Evolutionary conservation across 768 basidiomycete genomes (phyloP).

Genomic region (Udeniomyces megalosporus): DNA sequence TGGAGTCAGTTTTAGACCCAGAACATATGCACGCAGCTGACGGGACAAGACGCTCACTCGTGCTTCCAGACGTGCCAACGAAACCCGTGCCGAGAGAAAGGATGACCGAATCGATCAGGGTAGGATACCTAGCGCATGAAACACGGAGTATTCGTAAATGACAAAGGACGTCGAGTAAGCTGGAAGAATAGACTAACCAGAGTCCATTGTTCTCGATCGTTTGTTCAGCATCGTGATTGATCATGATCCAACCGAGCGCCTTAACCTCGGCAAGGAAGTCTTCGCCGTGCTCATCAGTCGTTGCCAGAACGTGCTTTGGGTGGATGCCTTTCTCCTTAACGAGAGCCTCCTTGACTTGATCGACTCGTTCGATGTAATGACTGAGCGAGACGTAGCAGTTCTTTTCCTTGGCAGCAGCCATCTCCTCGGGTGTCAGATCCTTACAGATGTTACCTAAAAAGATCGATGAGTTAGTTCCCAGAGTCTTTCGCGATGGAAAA

Average conservation of each 20-base stretch:
- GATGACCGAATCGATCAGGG: constrained; percentile 16
- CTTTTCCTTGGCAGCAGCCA: constrained; percentile 10
- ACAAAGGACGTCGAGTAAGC: background rate
- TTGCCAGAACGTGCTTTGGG: constrained; percentile 9
- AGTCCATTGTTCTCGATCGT: constrained; percentile 17
- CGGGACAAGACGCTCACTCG: constrained; percentile 5
- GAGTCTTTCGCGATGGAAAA: background rate
- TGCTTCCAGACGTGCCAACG: constrained; percentile 17
- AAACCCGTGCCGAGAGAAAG: constrained; percentile 14
- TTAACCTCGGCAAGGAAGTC: constrained; percentile 12
- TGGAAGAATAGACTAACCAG: background rate
- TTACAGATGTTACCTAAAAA: constrained; percentile 11
- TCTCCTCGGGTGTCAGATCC: constrained; percentile 10
- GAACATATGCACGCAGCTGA: background rate
- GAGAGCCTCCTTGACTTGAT: constrained; percentile 6
- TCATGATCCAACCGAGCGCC: constrained; percentile 13
- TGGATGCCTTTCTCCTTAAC: background rate
- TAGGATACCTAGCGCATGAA: constrained; percentile 13
- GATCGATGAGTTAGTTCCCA: background rate
- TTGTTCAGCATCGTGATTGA: constrained; percentile 16
- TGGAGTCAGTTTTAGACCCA: too few species aligned
- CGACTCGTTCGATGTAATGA: constrained; percentile 12
- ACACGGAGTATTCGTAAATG: background rate
- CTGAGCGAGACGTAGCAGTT: constrained; percentile 16
- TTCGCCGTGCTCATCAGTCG: constrained; percentile 18